These are phyloP conservation scores for Erythrophleum ivorense DNA, from an alignment of 331 rosid genomes.

Conservation along the genomic window DNA sequence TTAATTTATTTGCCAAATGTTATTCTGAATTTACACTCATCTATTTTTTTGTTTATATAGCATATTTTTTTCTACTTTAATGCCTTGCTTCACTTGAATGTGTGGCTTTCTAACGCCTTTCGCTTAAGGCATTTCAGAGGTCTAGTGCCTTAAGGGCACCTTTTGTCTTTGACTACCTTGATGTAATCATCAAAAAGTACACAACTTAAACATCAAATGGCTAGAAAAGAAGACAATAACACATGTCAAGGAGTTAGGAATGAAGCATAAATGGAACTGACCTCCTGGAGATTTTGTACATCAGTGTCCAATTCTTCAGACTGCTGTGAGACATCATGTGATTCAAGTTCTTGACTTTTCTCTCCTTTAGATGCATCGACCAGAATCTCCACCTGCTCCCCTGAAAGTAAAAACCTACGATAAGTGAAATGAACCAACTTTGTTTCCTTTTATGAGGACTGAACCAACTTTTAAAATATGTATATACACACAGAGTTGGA, in stretches of 20 bases:
- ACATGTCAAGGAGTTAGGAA: constrained; percentile 5
- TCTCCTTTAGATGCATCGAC: constrained; percentile 57
- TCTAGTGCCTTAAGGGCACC: too few relatives aligned
- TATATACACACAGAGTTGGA: constrained; percentile 33
- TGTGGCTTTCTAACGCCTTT: too few relatives aligned
- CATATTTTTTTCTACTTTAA: too few relatives aligned
- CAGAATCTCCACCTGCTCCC: constrained; percentile 56
- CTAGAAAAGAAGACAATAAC: constrained; percentile 26
- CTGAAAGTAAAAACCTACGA: constrained; percentile 52
- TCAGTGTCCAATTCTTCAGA: constrained; percentile 52
- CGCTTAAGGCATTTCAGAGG: too few relatives aligned
- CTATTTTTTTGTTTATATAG: too few relatives aligned
- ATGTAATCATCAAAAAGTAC: constrained; percentile 6
- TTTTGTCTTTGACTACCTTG: neutral
- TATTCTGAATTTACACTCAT: too few relatives aligned
- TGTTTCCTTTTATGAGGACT: neutral
- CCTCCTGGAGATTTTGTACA: constrained; percentile 54
- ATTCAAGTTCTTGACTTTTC: constrained; percentile 52
- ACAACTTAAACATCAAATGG: constrained; percentile 24
- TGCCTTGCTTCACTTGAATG: too few relatives aligned
- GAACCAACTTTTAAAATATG: constrained; percentile 16
- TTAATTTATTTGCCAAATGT: too few relatives aligned
- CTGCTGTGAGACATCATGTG: constrained; percentile 50
- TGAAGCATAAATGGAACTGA: constrained; percentile 41
- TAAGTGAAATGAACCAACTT: constrained; percentile 40